Percentiles rank a stretch among this genome's conserved stretches.
These are phyloP conservation scores for Phytophthora litchii DNA, from an alignment of 352 stramenopile genomes.

Conservation along the genomic window DNA sequence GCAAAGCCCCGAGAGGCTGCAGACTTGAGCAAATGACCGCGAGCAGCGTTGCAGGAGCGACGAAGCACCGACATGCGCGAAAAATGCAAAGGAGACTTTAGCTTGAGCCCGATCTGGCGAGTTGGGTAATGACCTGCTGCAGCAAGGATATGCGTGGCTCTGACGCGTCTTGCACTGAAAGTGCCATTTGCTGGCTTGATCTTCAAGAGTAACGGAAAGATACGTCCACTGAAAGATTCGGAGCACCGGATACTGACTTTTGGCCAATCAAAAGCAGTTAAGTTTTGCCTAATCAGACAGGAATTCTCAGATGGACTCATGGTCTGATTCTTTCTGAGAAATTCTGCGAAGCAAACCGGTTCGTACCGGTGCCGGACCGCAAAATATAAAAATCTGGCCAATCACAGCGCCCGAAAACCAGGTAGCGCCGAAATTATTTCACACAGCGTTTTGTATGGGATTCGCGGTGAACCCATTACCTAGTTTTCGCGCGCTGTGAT, in stretches of 20 bases:
- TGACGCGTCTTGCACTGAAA: slow-evolving; percentile 6
- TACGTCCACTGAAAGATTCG: slow-evolving; percentile 15
- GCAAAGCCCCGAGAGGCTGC: slow-evolving; percentile 17
- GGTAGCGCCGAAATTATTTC: too few relatives aligned
- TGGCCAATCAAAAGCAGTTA: too few relatives aligned
- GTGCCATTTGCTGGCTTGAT: slow-evolving; percentile 17
- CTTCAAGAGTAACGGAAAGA: slow-evolving; percentile 23
- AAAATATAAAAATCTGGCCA: too few relatives aligned
- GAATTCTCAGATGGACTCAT: too few relatives aligned
- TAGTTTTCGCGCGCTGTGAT: too few relatives aligned
- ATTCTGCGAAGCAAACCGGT: too few relatives aligned
- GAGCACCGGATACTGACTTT: neutral
- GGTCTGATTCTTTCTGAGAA: too few relatives aligned
- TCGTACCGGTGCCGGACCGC: too few relatives aligned
- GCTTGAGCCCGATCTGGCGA: slow-evolving; percentile 16
- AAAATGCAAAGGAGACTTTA: neutral
- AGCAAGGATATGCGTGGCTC: neutral
- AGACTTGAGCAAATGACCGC: slow-evolving; percentile 12
- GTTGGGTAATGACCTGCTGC: slow-evolving; percentile 16
- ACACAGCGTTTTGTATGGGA: too few relatives aligned
- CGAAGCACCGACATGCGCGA: slow-evolving; percentile 14
- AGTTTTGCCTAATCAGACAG: too few relatives aligned
- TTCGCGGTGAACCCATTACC: too few relatives aligned
- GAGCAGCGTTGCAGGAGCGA: slow-evolving; percentile 4
- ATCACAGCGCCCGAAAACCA: too few relatives aligned